A percentile compares a stretch with the other conserved stretches of the same genome.
Evolutionary conservation across 106 monocot species (phyloP).

Genomic region (Vanilla planifolia): DNA sequence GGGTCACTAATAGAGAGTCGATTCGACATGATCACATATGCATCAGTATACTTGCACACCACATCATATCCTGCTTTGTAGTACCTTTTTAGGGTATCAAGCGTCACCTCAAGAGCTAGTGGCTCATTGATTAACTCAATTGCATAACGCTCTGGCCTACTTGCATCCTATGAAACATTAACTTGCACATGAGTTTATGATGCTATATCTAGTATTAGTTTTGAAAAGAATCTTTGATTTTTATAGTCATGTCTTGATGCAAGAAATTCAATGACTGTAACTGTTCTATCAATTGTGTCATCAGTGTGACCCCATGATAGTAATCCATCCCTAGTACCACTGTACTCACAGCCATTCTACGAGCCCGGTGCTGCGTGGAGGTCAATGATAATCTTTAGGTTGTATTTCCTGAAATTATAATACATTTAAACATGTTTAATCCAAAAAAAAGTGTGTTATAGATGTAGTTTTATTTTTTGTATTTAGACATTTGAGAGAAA

Average conservation of each 20-base stretch:
- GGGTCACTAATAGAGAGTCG: constrained; percentile 6
- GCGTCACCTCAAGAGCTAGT: constrained; percentile 16
- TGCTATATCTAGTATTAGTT: too few species aligned
- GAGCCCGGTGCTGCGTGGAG: constrained; percentile 49
- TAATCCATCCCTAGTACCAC: constrained; percentile 62
- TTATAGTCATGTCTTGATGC: constrained; percentile 36
- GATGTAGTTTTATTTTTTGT: not conserved
- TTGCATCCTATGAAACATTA: constrained; percentile 9
- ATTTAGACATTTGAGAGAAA: not conserved
- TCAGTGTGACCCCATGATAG: constrained; percentile 51
- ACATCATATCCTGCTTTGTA: constrained; percentile 36
- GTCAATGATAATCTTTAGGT: constrained; percentile 36
- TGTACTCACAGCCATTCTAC: constrained; percentile 50
- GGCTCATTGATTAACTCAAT: constrained; percentile 54
- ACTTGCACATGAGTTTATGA: too few species aligned
- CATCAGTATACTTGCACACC: constrained; percentile 26
- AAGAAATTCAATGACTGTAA: constrained; percentile 64
- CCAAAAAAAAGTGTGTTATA: not conserved
- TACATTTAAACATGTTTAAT: too few species aligned
- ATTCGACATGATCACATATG: constrained; percentile 51
- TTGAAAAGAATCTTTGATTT: too few species aligned
- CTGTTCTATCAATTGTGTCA: constrained; percentile 37
- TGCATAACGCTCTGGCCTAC: constrained; percentile 16
- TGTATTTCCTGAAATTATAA: constrained; percentile 21
- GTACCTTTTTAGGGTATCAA: constrained; percentile 22